Percentiles rank a stretch among this genome's conserved stretches.
These are phyloP conservation scores for Eutrema yunnanense DNA, from an alignment of 345 rosid species.

Conservation along the genomic window DNA sequence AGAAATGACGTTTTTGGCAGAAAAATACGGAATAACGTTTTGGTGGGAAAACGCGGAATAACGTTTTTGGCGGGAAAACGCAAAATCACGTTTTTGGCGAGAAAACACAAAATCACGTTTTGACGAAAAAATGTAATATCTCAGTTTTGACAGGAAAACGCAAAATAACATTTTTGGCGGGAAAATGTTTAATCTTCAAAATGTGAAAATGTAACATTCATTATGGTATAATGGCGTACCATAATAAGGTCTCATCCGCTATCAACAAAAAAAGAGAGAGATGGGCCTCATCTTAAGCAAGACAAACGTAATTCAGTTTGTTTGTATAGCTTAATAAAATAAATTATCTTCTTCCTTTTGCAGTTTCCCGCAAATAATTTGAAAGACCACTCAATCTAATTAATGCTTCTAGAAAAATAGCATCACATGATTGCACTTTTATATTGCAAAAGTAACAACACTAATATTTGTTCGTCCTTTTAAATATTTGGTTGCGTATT, in stretches of 20 bases:
- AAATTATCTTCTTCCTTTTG: background rate
- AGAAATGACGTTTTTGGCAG: too few relatives aligned
- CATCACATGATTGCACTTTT: conserved; percentile 14
- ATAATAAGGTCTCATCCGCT: background rate
- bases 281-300: background rate
- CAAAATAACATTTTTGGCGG: too few relatives aligned
- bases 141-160: too few relatives aligned
- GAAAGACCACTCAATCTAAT: background rate
- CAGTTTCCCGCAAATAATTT: background rate
- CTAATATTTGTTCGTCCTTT: background rate
- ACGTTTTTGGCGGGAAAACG: too few relatives aligned
- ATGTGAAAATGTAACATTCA: too few relatives aligned
- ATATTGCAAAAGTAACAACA: conserved; percentile 1
- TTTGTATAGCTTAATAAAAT: background rate
- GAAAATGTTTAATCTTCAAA: too few relatives aligned
- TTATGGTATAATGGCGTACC: background rate
- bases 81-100: too few relatives aligned
- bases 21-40: too few relatives aligned
- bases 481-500: background rate
- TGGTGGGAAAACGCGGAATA: too few relatives aligned
- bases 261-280: background rate
- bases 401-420: conserved; percentile 14
- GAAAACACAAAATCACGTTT: too few relatives aligned
- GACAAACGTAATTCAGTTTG: background rate
- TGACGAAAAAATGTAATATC: too few relatives aligned